Base-by-base conservation (phyloP, 306 rosid genomes). In the Ormosia emarginata region DNA sequence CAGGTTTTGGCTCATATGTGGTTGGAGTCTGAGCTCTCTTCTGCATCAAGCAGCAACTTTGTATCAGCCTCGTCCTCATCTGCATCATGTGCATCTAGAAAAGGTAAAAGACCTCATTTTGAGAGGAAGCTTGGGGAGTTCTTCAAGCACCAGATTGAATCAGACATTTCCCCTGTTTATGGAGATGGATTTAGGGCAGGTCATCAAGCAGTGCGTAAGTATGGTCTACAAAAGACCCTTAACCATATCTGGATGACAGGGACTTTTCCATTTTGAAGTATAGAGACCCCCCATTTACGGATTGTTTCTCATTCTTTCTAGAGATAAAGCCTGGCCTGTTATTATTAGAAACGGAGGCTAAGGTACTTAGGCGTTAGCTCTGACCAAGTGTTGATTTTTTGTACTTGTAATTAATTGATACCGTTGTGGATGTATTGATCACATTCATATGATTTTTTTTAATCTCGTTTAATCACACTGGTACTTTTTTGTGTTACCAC, bases 1-100 rank as follows among this genome's bases (percentile, higher is more conserved):
- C 99, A 96, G 82, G 99, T 96, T 81, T 68, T 96, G 79, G 99
- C 99, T 78, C 97, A 92, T 75, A 91, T 93, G 97, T 96, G 99
- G 99, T 83, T 96, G 87, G 90, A 86, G 58, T 80, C 90, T 2
- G 95, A 93, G 86, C 96, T 95, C 32, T 71, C 68, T 66, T 88
- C 97, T 79, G 87, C 86, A 59, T 83, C 92, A 66, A 89, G 79
- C 29, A 78, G 87, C 87, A 89, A 83, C 71, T 71, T 73, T 24
- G 87, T 90, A 50, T 85, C 97, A 50, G 67, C 94, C 58, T 89
- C 97, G 1, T 89, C 92, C 17, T 89, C 91, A 3, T 77, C 91
- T 10, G 84, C 91, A 73, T 82, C 91, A 3, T n/a, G 50, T 8
- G 37, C 88, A 29, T 79, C 91, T 17, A 86, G 81, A 70, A 88